A percentile compares a stretch with the other conserved stretches of the same genome.
Evolutionary conservation across 1,139 yeast genomes (phyloP).

Genomic region (Kurtzmaniella natalensis): DNA sequence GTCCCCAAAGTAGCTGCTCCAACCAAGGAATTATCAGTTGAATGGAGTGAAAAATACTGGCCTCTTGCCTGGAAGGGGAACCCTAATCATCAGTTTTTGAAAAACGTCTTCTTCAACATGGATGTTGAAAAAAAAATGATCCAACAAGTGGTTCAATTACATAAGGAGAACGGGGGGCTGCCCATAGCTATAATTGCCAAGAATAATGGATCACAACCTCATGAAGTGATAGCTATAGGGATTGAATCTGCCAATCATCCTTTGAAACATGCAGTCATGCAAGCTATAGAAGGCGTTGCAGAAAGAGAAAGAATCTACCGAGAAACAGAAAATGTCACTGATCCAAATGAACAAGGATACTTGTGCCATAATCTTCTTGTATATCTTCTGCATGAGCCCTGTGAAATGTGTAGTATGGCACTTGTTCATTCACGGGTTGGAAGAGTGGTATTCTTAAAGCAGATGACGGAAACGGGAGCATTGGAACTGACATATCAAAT

Average conservation of each 20-base stretch:
- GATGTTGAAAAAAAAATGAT: conserved; percentile 38
- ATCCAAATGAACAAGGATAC: conserved; percentile 34
- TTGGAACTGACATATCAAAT: conserved; percentile 69
- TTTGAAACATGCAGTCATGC: conserved; percentile 69
- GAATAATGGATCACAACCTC: conserved; percentile 5
- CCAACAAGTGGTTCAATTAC: conserved; percentile 11
- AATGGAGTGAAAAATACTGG: conserved; percentile 74
- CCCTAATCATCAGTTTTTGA: conserved; percentile 71
- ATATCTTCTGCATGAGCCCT: conserved; percentile 92
- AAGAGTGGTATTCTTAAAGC: conserved; percentile 56
- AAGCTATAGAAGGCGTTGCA: conserved; percentile 62
- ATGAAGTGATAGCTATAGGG: conserved; percentile 18
- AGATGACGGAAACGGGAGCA: conserved; percentile 33
- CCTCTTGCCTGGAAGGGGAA: conserved; percentile 94
- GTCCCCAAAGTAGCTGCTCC: conserved; percentile 37
- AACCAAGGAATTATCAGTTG: conserved; percentile 55
- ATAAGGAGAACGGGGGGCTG: conserved; percentile 5
- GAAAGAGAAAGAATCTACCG: conserved; percentile 38
- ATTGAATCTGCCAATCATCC: conserved; percentile 35
- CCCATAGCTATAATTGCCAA: conserved; percentile 23
- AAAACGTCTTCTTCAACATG: conserved; percentile 47
- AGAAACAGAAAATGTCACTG: conserved; percentile 5
- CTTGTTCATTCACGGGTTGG: conserved; percentile 83
- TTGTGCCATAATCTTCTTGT: conserved; percentile 75
- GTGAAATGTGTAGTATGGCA: conserved; percentile 97